Evolutionary conservation across 768 basidiomycete genomes (phyloP).

Genomic region (Boletellus ananiceps): DNA sequence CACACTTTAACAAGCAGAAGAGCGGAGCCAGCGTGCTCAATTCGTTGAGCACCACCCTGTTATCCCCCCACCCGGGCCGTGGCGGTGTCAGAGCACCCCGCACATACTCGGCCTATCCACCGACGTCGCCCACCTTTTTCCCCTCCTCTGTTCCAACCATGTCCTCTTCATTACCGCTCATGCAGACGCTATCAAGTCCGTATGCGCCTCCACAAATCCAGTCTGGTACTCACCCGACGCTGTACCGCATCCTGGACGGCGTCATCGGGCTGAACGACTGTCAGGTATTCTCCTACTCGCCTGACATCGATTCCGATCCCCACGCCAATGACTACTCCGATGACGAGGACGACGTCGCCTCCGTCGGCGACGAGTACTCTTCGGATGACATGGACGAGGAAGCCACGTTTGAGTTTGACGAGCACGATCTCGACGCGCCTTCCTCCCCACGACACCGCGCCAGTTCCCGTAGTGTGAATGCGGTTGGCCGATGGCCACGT

Average conservation of each 20-base stretch:
- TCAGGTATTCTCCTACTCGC: conserved; percentile 92
- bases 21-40: conserved; percentile 74
- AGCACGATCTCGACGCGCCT: conserved; percentile 66
- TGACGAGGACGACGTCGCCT: conserved; percentile 71
- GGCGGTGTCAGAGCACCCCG: conserved; percentile 65
- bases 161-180: conserved; percentile 67
- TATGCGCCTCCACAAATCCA: conserved; percentile 67
- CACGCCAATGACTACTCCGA: conserved; percentile 81
- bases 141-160: conserved; percentile 64
- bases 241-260: conserved; percentile 85
- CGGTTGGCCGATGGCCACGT: conserved; percentile 4
- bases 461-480: conserved; percentile 7
- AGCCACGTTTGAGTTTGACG: conserved; percentile 72
- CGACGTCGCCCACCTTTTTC: conserved; percentile 66
- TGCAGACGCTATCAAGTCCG: conserved; percentile 56
- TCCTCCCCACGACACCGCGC: conserved; percentile 9
- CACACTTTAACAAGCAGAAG: conserved; percentile 83
- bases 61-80: conserved; percentile 54
- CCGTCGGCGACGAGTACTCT: conserved; percentile 65
- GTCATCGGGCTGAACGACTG: conserved; percentile 88
- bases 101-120: conserved; percentile 84
- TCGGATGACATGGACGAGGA: conserved; percentile 71
- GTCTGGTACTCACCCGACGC: conserved; percentile 80
- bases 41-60: conserved; percentile 77
- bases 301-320: conserved; percentile 92